Evolutionary conservation across 2,329 filamentous ascomycete genomes (phyloP).

Genomic region (Diaporthe citrichinensis): DNA sequence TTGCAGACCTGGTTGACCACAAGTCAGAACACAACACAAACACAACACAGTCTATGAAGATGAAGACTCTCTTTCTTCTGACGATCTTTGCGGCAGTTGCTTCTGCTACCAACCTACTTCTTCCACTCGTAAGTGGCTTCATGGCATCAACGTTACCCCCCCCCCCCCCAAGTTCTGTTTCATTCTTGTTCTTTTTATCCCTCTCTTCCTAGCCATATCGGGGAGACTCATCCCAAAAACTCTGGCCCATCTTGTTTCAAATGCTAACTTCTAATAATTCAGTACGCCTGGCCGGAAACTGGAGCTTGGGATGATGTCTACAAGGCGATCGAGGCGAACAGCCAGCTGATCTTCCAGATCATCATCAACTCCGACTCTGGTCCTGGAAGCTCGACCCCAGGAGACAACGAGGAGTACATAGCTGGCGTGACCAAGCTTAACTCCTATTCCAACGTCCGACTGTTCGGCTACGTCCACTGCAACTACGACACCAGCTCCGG

Average conservation of each 20-base stretch:
- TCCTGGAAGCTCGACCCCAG: constrained; percentile 26
- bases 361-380: constrained; percentile 37
- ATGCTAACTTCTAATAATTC: not conserved
- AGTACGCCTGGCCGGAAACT: constrained; percentile 32
- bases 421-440: constrained; percentile 22
- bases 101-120: constrained; percentile 33
- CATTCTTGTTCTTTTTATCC: too few relatives aligned
- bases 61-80: constrained; percentile 25
- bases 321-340: constrained; percentile 37
- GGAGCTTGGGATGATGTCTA: constrained; percentile 29
- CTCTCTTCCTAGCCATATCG: too few relatives aligned
- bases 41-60: not conserved
- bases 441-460: constrained; percentile 33
- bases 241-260: not conserved
- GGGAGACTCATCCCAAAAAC: not conserved
- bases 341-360: constrained; percentile 34
- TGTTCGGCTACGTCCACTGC: constrained; percentile 38
- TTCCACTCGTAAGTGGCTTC: constrained; percentile 29
- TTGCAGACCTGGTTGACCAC: not conserved
- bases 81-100: constrained; percentile 21
- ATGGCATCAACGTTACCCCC: not conserved
- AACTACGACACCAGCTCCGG: constrained; percentile 10
- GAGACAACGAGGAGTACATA: constrained; percentile 21
- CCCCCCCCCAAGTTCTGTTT: too few relatives aligned
- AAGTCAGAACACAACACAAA: not conserved